phyloP scores from a whole-genome alignment of 2,329 filamentous ascomycete species.

The Colletotrichum sp. region DNA sequence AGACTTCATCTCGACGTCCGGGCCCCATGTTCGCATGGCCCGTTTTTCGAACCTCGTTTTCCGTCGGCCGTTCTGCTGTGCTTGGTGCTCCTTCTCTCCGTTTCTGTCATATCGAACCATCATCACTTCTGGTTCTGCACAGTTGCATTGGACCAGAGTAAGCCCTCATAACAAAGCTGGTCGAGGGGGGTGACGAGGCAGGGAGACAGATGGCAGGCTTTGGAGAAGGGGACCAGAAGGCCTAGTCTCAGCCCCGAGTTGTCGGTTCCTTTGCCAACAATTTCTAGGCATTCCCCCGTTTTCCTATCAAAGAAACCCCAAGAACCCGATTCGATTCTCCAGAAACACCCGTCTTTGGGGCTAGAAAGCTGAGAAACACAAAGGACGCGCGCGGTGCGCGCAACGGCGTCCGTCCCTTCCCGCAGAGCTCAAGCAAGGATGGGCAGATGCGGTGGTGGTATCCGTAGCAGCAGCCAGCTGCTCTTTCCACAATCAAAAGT shows the following conservation, averaged over 20 bases:
- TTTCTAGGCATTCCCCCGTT: slow-evolving; percentile 5
- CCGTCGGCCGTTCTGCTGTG: background rate
- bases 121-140: background rate
- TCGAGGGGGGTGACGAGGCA: background rate
- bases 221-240: background rate
- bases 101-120: background rate
- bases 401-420: background rate
- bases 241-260: slow-evolving; percentile 1
- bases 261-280: slow-evolving; percentile 12
- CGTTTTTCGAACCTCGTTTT: slow-evolving; percentile 9
- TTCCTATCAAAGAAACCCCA: background rate
- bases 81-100: background rate
- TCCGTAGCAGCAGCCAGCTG: background rate
- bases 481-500: background rate
- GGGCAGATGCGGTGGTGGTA: background rate
- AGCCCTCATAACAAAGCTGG: background rate
- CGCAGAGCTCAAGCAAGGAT: background rate
- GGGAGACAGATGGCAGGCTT: background rate
- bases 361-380: background rate
- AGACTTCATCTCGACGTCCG: slow-evolving; percentile 20
- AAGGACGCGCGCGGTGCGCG: background rate
- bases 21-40: slow-evolving; percentile 6
- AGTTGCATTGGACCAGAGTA: background rate
- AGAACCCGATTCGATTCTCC: background rate
- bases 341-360: background rate